Conservation (phyloP, 129 eudicot species). For the Cynara cardunculus region DNA sequence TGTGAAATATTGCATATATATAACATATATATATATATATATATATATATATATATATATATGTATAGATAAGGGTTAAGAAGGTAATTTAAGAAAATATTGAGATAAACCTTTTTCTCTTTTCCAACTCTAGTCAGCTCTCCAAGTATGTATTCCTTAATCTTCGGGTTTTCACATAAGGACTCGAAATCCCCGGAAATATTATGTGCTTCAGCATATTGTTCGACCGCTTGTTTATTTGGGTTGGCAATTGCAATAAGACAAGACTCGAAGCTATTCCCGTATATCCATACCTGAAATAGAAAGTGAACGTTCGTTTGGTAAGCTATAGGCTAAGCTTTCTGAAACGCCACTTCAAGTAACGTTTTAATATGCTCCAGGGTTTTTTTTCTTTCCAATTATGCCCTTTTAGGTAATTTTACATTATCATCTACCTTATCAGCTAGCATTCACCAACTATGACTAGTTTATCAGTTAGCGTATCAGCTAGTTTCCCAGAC, state of each 20-base stretch:
- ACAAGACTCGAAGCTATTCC: constrained; percentile 83
- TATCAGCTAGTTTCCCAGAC: too few species aligned
- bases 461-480: too few species aligned
- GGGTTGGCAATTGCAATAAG: constrained; percentile 86
- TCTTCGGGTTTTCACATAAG: constrained; percentile 61
- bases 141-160: constrained; percentile 61
- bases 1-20: not conserved
- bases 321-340: not conserved
- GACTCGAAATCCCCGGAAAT: constrained; percentile 63
- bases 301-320: not conserved
- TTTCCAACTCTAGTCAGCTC: constrained; percentile 65
- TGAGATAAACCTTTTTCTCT: constrained; percentile 65
- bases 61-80: not conserved
- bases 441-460: too few species aligned
- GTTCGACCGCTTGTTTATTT: constrained; percentile 62
- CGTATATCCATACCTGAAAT: constrained; percentile 82
- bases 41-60: not conserved
- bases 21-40: too few species aligned
- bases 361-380: not conserved
- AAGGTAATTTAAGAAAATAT: not conserved
- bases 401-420: too few species aligned
- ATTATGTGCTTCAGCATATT: constrained; percentile 56
- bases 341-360: not conserved
- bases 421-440: too few species aligned
- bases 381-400: too few species aligned